Percentiles rank a stretch among this genome's conserved stretches.
These are phyloP conservation scores for Paecilomyces dactylethromorphus DNA, from an alignment of 2,329 filamentous ascomycete species.

Conservation along the genomic window DNA sequence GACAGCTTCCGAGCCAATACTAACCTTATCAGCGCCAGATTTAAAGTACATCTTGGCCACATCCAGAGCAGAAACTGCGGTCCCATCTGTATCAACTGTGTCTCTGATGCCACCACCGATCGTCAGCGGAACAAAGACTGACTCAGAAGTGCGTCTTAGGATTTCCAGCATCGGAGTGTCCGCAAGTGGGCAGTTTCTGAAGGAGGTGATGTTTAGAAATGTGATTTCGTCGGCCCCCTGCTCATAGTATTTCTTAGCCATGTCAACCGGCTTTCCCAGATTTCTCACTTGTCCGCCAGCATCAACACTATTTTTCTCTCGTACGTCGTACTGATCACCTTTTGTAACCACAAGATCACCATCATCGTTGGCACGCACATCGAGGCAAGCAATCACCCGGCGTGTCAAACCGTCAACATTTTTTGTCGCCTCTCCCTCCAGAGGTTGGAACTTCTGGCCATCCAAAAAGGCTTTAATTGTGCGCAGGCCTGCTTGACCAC, in stretches of 20 bases:
- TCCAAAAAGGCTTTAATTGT: conserved; percentile 80
- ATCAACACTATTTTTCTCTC: conserved; percentile 66
- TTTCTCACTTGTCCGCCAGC: conserved; percentile 67
- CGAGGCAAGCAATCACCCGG: conserved; percentile 89
- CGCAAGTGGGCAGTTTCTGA: conserved; percentile 86
- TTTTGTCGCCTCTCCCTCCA: conserved; percentile 31
- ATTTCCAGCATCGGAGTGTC: conserved; percentile 97
- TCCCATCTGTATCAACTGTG: conserved; percentile 81
- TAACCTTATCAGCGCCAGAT: conserved; percentile 94
- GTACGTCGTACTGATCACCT: conserved; percentile 96
- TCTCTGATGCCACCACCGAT: conserved; percentile 94
- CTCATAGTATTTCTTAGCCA: conserved; percentile 90
- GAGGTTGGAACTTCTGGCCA: conserved; percentile 54
- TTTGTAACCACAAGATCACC: conserved; percentile 97
- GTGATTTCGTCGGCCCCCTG: conserved; percentile 95
- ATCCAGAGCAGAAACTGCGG: conserved; percentile 78
- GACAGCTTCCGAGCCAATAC: conserved; percentile 92
- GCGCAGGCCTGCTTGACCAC: conserved; percentile 77
- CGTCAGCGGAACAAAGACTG: conserved; percentile 92
- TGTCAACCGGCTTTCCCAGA: conserved; percentile 91
- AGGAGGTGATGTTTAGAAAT: conserved; percentile 97
- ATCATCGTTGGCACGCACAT: conserved; percentile 88
- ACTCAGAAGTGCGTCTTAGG: conserved; percentile 74
- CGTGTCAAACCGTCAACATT: conserved; percentile 69
- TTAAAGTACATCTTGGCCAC: conserved; percentile 97